Base-by-base conservation (phyloP, 441 rosid genomes). In the Melastoma candidum region DNA sequence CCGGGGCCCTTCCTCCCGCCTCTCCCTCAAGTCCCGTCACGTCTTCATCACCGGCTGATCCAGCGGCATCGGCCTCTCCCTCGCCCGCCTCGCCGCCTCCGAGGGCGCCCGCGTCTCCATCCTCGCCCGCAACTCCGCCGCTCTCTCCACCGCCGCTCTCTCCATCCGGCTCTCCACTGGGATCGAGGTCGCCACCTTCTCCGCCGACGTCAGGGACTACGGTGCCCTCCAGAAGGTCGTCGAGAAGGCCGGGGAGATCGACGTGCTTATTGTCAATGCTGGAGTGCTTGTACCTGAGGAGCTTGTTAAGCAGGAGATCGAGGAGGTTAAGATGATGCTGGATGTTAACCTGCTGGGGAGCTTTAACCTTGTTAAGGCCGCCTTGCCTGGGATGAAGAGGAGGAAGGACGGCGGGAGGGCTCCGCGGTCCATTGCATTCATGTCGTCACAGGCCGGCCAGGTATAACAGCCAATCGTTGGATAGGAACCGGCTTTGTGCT, bases 391-490 rank as follows among this genome's bases (percentile, higher is more conserved):
- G 36, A 88, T 92, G 92, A 80, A 76, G 69, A 64, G 59, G 4
- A 77, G 97, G 68, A 58, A 59, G 46, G 78, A 61, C 3, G 68
- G 71, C 13, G 66, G 69, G 7, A 83, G 95, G 8, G 80, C 67
- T 1, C 41, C 41, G 41, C 41, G 41, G 8, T 88, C 94, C 1
- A 82, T 92, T 13, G 73, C 83, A 71, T 78, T 92, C 55, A 64
- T 92, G 69, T 85, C 98, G 0, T 88, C 98, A 36, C 97, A 88
- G 61, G 95, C 90, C 0, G 92, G 98, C 39, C 94, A 84, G 89
- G 97, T 92, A 70, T 14, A 32, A 12, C 24, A 22, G 29, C 24
- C 13, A 0, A 48, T 1, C n/a, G 17, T 11, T 14, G 12, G 32
- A 26, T 26, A 11, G 53, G 36, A 26, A 46, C 7, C 11, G 26